phyloP scores from a whole-genome alignment of 2,329 filamentous ascomycete species.

The Fusarium floridanum region DNA sequence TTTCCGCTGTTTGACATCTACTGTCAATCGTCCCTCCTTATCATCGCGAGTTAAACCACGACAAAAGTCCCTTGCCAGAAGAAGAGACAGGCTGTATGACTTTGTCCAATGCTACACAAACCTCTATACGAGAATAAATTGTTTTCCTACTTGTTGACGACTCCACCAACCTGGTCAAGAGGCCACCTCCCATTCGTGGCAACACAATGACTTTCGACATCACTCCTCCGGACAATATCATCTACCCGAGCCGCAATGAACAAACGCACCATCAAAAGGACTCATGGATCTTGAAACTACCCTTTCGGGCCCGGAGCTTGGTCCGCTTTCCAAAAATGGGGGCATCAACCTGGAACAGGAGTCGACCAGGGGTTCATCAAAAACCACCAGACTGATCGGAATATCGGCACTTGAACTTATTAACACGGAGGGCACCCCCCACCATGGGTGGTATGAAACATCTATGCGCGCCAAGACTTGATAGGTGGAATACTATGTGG shows the following conservation, averaged over 20 bases:
- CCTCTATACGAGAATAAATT: neutral
- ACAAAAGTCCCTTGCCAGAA: neutral
- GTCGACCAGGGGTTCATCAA: neutral
- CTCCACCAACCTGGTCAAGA: neutral
- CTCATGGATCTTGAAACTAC: neutral
- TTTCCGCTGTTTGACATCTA: neutral
- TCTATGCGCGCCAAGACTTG: neutral
- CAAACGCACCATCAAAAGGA: neutral
- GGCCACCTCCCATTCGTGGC: neutral
- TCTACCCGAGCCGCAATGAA: neutral
- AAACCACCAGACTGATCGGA: neutral
- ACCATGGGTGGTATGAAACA: neutral
- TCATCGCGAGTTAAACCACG: neutral
- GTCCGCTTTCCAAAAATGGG: neutral
- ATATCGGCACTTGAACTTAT: constrained; percentile 9
- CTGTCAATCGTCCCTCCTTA: neutral
- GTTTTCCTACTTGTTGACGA: neutral
- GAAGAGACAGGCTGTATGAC: neutral
- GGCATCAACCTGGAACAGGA: neutral
- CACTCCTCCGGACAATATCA: neutral
- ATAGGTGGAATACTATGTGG: constrained; percentile 3
- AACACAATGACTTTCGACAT: neutral
- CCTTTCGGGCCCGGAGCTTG: neutral
- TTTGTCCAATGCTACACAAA: neutral
- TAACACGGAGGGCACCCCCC: constrained; percentile 1